Evolutionary conservation across 108 stramenopile species (phyloP).

Genomic region (Cylindrotheca closterium): DNA sequence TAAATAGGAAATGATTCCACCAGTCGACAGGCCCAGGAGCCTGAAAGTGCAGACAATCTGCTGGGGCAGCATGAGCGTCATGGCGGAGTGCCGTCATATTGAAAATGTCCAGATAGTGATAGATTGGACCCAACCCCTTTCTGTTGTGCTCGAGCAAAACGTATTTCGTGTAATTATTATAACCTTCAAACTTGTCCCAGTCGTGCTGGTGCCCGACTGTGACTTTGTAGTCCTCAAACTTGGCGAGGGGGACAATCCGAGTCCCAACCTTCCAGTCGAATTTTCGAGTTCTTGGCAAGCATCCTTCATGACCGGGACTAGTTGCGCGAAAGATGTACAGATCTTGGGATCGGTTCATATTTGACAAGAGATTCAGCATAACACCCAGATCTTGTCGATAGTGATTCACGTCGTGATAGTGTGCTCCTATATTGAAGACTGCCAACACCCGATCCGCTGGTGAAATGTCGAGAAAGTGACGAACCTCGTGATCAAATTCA

Average conservation of each 20-base stretch:
- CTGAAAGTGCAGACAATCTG: constrained; percentile 52
- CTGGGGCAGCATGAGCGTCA: constrained; percentile 45
- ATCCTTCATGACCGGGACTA: constrained; percentile 45
- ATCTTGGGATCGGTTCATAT: constrained; percentile 12
- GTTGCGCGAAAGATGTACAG: constrained; percentile 42
- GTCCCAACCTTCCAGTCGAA: background rate
- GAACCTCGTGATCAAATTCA: too few relatives aligned
- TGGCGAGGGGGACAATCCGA: constrained; percentile 15
- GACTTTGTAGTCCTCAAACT: too few relatives aligned
- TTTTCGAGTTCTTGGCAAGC: constrained; percentile 10
- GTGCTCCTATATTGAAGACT: background rate
- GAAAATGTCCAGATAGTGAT: constrained; percentile 1
- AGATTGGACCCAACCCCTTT: constrained; percentile 15
- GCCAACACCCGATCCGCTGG: background rate
- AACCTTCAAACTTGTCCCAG: constrained; percentile 42
- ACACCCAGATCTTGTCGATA: background rate
- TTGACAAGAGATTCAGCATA: background rate
- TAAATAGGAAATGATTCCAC: too few relatives aligned
- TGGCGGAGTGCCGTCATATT: constrained; percentile 46
- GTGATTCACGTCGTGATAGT: background rate
- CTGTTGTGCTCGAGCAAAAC: constrained; percentile 26
- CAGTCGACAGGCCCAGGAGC: constrained; percentile 53
- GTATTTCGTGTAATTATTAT: constrained; percentile 41
- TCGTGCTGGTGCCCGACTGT: constrained; percentile 27
- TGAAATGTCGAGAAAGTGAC: too few relatives aligned